Base-by-base conservation (phyloP, 2,329 filamentous ascomycete genomes). In the Aureobasidium namibiae region DNA sequence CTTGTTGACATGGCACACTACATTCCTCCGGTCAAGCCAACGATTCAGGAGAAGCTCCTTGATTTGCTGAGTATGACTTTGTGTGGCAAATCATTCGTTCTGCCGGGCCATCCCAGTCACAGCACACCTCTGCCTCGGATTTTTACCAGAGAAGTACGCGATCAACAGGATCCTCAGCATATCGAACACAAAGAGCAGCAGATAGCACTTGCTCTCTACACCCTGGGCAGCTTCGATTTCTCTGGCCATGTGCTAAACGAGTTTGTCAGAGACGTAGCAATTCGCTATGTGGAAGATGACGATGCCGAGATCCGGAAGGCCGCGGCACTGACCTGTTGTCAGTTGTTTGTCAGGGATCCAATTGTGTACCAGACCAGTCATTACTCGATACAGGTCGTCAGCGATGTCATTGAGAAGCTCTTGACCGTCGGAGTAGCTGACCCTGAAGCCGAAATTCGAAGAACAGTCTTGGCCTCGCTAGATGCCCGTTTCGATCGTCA, bases 1-100 rank as follows among this genome's bases (percentile, higher is more conserved):
- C 79, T 99, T 57, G 92, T 97, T 23, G 95, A 99, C 69, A 96
- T 99, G 89, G 94, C 94, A 29, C 95, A 97, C 70, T 97, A 99
- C 70, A 96, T 99, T 48, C 94, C 92, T 0, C 91, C 95, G 0
- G 90, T 96, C 60, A 94, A 95, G 70, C 82, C 88, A 2, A 92
- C 85, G 7, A 97, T 99, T 41, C 94, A 99, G 69, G 92, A 96
- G 68, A 87, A 94, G 66, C 78, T 99, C 24, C 81, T 99, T 13
- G 91, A 99, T 69, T 92, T 99, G 82, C 82, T 99, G 39, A 97
- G 94, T 72, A 85, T 92, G 63, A 92, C 97, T 3, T 82, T 99
- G 1, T 95, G 92, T 63, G 91, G 92, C 3, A 88, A 94, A 65
- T 89, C 91, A 1, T 99, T 97, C 73, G 87, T 92, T 64, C 91